phyloP scores from a whole-genome alignment of 169 alveolate species.

The Cytauxzoon felis region DNA sequence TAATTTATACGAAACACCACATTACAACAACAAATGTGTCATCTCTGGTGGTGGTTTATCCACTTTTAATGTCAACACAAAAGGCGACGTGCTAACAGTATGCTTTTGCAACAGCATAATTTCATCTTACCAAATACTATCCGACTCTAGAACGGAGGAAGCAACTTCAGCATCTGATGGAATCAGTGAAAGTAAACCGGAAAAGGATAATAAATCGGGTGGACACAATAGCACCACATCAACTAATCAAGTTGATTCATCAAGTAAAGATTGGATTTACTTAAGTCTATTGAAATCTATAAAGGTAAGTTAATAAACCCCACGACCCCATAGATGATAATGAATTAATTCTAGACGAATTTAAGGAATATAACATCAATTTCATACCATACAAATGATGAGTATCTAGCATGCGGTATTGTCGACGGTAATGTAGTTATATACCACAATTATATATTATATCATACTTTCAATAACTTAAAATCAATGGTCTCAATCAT shows the following conservation, averaged over 20 bases:
- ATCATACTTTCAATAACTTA: constrained; percentile 20
- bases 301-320: not conserved
- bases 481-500: constrained; percentile 21
- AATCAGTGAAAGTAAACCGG: too few species aligned
- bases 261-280: constrained; percentile 22
- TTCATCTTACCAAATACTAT: constrained; percentile 12
- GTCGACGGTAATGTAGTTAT: constrained; percentile 56
- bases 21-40: constrained; percentile 13
- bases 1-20: constrained; percentile 35
- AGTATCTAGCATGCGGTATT: constrained; percentile 28
- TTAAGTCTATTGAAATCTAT: not conserved
- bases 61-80: constrained; percentile 10
- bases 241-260: too few species aligned
- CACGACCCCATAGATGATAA: too few species aligned
- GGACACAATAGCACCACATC: too few species aligned
- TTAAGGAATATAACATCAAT: constrained; percentile 22
- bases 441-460: constrained; percentile 20
- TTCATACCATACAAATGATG: constrained; percentile 22
- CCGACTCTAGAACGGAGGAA: too few species aligned
- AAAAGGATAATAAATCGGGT: too few species aligned
- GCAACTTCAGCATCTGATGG: too few species aligned
- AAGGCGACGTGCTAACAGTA: constrained; percentile 23
- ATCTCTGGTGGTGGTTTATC: constrained; percentile 54
- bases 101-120: constrained; percentile 40
- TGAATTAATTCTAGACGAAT: not conserved